Conservation (phyloP, 2,329 filamentous ascomycete genomes). For the Penicillium sp. region DNA sequence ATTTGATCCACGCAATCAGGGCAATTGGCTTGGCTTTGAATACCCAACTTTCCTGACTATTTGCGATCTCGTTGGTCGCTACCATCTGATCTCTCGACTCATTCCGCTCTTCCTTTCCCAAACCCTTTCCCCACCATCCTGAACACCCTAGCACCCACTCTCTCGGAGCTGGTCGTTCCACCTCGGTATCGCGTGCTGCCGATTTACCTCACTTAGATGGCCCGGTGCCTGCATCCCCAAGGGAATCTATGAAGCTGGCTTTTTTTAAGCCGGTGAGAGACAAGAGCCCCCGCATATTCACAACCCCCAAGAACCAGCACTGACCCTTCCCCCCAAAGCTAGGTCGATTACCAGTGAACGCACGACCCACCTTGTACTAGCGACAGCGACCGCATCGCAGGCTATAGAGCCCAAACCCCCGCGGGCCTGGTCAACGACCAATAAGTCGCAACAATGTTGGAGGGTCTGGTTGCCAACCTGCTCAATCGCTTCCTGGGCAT, state of each 20-base stretch:
- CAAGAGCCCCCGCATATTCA: background rate
- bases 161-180: slow-evolving; percentile 17
- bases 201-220: slow-evolving; percentile 30
- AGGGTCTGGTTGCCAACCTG: slow-evolving; percentile 93
- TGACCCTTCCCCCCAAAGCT: slow-evolving; percentile 11
- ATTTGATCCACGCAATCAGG: slow-evolving; percentile 24
- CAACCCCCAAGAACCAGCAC: background rate
- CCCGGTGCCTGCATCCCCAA: slow-evolving; percentile 14
- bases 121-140: background rate
- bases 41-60: slow-evolving; percentile 17
- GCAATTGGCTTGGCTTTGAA: slow-evolving; percentile 22
- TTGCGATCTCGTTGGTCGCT: slow-evolving; percentile 7
- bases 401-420: slow-evolving; percentile 15
- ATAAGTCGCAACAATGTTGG: slow-evolving; percentile 73
- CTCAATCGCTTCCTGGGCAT: slow-evolving; percentile 99
- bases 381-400: slow-evolving; percentile 9
- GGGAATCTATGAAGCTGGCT: slow-evolving; percentile 24
- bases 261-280: slow-evolving; percentile 3
- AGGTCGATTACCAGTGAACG: slow-evolving; percentile 10
- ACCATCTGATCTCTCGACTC: background rate
- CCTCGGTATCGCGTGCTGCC: slow-evolving; percentile 31
- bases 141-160: slow-evolving; percentile 1
- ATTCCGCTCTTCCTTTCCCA: background rate
- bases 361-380: slow-evolving; percentile 5
- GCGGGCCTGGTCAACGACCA: slow-evolving; percentile 74